A percentile compares a stretch with the other conserved stretches of the same genome.
Evolutionary conservation across 306 rosid genomes (phyloP).

Genomic region (Casuarina equisetifolia): DNA sequence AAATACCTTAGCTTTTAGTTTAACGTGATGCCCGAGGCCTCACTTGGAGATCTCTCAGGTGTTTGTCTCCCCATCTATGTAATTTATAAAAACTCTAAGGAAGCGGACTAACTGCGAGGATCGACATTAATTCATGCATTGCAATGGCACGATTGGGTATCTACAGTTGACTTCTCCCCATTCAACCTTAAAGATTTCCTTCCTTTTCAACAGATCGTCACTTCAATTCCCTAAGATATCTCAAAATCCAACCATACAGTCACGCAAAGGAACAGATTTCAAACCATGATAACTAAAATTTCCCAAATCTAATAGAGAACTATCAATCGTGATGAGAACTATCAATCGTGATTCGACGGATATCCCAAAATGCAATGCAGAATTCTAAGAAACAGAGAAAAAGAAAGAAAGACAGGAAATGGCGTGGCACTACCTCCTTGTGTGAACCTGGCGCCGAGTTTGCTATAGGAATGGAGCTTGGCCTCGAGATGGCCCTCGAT

Average conservation of each 20-base stretch:
- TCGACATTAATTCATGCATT: not conserved
- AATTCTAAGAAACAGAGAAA: not conserved
- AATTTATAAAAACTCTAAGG: not conserved
- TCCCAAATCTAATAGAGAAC: conserved; percentile 8
- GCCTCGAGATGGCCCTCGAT: conserved; percentile 99
- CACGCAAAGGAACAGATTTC: not conserved
- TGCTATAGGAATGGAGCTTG: conserved; percentile 90
- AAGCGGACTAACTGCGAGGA: not conserved
- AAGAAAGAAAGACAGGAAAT: not conserved
- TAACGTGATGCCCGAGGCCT: too few relatives aligned
- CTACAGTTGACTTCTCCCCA: not conserved
- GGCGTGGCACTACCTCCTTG: conserved; percentile 60
- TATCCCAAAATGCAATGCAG: conserved; percentile 13
- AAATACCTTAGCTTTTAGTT: too few relatives aligned
- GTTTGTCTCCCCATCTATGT: not conserved
- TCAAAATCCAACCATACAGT: not conserved
- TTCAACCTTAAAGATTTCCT: not conserved
- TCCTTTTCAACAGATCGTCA: not conserved
- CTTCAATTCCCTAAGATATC: not conserved
- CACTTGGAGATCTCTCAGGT: too few relatives aligned
- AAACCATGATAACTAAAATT: not conserved
- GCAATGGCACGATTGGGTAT: not conserved
- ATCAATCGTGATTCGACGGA: not conserved
- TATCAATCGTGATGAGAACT: conserved; percentile 4
- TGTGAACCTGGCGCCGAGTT: conserved; percentile 83